Base-by-base conservation (phyloP, 805 yeast genomes). In the Diddensiella transvaalensis region DNA sequence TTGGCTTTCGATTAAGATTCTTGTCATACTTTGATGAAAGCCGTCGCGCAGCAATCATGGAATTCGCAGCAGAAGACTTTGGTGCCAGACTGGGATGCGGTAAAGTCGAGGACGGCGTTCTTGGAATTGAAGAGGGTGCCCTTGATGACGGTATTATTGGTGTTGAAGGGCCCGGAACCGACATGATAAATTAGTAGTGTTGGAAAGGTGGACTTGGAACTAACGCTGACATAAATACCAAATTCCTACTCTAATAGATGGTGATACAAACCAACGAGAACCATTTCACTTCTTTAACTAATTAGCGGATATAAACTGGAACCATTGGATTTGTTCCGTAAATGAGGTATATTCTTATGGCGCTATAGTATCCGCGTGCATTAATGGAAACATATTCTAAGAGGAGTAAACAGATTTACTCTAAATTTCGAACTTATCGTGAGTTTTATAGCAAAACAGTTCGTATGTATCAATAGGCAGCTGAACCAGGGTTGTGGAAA, bases 1-100 rank as follows among this genome's bases (percentile, higher is more conserved):
- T 77, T 15, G 79, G 72, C 49, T 83, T 76, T 55, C 90, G 76
- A 50, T 78, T 80, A 38, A 82, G 69, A 55, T 82, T 85, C 55
- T 80, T 77, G 60, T 87, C 95, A 57, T 83, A 22, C 63, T 55
- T 21, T 58, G 48, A 22, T 2, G 42, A 38, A 32, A 29, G 35
- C 24, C 39, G 45, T 44, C 39, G 42, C 19, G 29, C 19, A 8
- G 38, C 38, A 10, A 35, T 13, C 22, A 22, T 21, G 19, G 22
- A 35, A 19, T 10, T 22, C 11, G 41, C 15, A 11, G 42, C 18
- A 21, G 46, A 42, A 22, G 42, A 18, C 13, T 32, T 32, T 10
- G 52, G 49, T 1, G 40, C 46, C 4, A 52, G 48, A n/a, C 47
- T 46, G 15, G 63, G 61, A 42, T 56, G 60, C 6, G 63, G 62